A percentile compares a stretch with the other conserved stretches of the same genome.
Conservation (phyloP, 108 stramenopile species). For the Cyclotella cryptica region DNA sequence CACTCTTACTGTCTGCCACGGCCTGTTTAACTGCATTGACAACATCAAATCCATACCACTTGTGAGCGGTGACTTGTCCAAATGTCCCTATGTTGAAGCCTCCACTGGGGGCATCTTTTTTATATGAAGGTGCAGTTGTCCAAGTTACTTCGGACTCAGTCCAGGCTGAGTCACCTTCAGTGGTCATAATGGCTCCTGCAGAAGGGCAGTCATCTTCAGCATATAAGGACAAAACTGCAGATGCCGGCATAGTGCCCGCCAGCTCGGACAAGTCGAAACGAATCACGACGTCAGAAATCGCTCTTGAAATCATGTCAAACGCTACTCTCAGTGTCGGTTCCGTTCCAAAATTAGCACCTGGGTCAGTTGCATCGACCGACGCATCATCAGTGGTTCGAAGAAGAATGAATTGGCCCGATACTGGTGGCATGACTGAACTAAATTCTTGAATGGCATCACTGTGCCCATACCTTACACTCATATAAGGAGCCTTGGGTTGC, state of each 20-base stretch:
- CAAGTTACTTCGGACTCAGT: constrained; percentile 10
- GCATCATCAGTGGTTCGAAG: constrained; percentile 26
- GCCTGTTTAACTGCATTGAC: constrained; percentile 6
- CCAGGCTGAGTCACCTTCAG: constrained; percentile 10
- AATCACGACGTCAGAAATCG: constrained; percentile 12
- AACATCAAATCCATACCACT: constrained; percentile 44
- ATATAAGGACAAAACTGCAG: constrained; percentile 27
- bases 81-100: constrained; percentile 31
- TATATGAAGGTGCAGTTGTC: constrained; percentile 21
- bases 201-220: constrained; percentile 14
- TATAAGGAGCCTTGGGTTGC: constrained; percentile 18
- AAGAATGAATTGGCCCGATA: constrained; percentile 24
- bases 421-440: neutral
- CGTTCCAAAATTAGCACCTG: neutral
- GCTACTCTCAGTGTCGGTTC: constrained; percentile 6
- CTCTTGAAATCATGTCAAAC: constrained; percentile 10
- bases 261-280: constrained; percentile 29
- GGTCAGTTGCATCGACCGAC: constrained; percentile 11
- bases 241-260: neutral
- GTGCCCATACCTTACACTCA: constrained; percentile 14
- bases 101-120: neutral
- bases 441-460: neutral
- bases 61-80: constrained; percentile 8
- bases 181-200: constrained; percentile 21
- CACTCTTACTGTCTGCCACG: neutral